These are phyloP conservation scores for Cladobotryum protrusum DNA, from an alignment of 2,329 filamentous ascomycete genomes.

Conservation along the genomic window DNA sequence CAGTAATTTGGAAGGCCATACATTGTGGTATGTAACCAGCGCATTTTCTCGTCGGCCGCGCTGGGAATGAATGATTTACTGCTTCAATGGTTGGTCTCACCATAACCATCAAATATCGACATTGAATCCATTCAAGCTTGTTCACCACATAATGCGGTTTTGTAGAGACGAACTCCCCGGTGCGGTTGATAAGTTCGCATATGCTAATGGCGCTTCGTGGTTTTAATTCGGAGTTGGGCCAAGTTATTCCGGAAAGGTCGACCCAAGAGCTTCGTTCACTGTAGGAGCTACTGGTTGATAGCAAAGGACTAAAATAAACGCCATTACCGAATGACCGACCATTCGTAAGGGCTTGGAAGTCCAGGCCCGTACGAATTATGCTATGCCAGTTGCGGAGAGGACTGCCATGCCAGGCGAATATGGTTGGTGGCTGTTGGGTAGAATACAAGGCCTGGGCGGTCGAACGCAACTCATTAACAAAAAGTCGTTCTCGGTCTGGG, in stretches of 20 bases:
- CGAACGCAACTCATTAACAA: constrained; percentile 54
- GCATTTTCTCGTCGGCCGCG: neutral
- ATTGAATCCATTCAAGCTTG: constrained; percentile 81
- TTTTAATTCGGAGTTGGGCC: constrained; percentile 62
- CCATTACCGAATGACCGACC: constrained; percentile 73
- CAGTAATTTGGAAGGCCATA: constrained; percentile 12
- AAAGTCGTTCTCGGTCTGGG: constrained; percentile 76
- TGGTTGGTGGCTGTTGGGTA: constrained; percentile 51
- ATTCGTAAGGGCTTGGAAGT: constrained; percentile 57
- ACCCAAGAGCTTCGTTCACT: neutral
- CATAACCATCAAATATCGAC: constrained; percentile 68
- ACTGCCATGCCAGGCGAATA: constrained; percentile 88
- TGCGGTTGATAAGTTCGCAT: constrained; percentile 78
- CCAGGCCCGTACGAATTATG: constrained; percentile 75
- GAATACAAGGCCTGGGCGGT: constrained; percentile 22
- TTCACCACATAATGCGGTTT: constrained; percentile 64
- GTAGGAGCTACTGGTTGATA: constrained; percentile 7
- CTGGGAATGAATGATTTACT: constrained; percentile 10
- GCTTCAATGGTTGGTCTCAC: constrained; percentile 13
- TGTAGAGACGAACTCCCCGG: constrained; percentile 50
- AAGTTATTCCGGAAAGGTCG: constrained; percentile 26
- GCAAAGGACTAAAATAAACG: constrained; percentile 66
- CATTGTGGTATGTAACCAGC: constrained; percentile 24
- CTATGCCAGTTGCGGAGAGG: constrained; percentile 76
- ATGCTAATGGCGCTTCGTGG: constrained; percentile 60